phyloP scores from a whole-genome alignment of 345 rosid species.

The Gossypium arboreum region DNA sequence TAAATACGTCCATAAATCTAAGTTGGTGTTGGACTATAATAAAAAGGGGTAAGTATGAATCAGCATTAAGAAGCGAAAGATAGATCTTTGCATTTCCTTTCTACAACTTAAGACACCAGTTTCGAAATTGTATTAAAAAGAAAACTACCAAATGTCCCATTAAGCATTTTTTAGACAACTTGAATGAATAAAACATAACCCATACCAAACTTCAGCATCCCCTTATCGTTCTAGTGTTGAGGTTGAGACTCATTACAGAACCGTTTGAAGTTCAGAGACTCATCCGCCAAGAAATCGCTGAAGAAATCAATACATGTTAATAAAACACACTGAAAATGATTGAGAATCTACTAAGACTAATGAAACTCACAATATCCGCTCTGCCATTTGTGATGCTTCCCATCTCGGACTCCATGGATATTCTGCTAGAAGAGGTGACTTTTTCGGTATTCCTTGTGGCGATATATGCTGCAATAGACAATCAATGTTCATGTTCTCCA shows the following conservation, averaged over 20 bases:
- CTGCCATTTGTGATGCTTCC: slow-evolving; percentile 78
- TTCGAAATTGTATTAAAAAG: not conserved
- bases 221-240: slow-evolving; percentile 35
- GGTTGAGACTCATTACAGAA: slow-evolving; percentile 67
- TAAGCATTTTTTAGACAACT: slow-evolving; percentile 7
- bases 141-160: not conserved
- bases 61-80: no score
- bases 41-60: not conserved
- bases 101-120: not conserved
- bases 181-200: not conserved
- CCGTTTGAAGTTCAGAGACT: slow-evolving; percentile 70
- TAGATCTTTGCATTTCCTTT: not conserved
- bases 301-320: not conserved
- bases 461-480: slow-evolving; percentile 53
- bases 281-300: slow-evolving; percentile 75
- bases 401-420: slow-evolving; percentile 99
- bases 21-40: not conserved
- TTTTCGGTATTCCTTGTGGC: slow-evolving; percentile 47
- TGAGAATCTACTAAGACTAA: not conserved
- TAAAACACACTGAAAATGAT: not conserved
- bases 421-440: slow-evolving; percentile 55
- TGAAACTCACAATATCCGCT: slow-evolving; percentile 62
- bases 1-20: no score
- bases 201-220: not conserved
- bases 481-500: not conserved